A percentile compares a stretch with the other conserved stretches of the same genome.
Evolutionary conservation across 208 protist genomes (phyloP).

Genomic region (Wallacemonas sp.): DNA sequence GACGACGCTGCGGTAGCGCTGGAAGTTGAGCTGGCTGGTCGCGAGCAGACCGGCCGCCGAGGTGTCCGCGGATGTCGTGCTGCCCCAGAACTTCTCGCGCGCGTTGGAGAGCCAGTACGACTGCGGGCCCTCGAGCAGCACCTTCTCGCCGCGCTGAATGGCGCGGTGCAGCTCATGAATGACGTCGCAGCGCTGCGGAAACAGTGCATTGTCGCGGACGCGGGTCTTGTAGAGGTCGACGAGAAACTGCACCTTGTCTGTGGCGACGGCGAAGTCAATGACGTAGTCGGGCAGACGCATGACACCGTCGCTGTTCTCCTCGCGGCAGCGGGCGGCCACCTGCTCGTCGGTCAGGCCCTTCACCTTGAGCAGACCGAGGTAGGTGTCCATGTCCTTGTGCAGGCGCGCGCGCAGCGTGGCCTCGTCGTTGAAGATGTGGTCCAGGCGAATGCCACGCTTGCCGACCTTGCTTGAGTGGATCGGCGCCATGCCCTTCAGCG

Average conservation of each 20-base stretch:
- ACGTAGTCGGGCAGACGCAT: constrained; percentile 81
- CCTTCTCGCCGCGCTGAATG: constrained; percentile 75
- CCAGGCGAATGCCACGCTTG: constrained; percentile 88
- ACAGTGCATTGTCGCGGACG: constrained; percentile 76
- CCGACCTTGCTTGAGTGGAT: constrained; percentile 90
- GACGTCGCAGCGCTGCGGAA: constrained; percentile 85
- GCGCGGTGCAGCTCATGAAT: constrained; percentile 76
- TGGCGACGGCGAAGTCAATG: constrained; percentile 72
- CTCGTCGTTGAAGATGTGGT: constrained; percentile 92
- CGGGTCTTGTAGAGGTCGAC: constrained; percentile 73
- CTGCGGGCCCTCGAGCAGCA: constrained; percentile 91
- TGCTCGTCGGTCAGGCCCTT: constrained; percentile 76
- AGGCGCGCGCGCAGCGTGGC: constrained; percentile 59
- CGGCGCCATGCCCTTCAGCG: constrained; percentile 92
- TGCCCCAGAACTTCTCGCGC: constrained; percentile 92
- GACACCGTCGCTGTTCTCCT: constrained; percentile 88
- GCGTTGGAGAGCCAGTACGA: constrained; percentile 94
- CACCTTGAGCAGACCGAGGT: constrained; percentile 75
- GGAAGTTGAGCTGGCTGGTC: constrained; percentile 86
- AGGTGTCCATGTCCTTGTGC: constrained; percentile 87
- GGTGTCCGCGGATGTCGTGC: constrained; percentile 90
- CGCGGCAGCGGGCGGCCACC: constrained; percentile 70
- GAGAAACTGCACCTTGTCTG: constrained; percentile 85
- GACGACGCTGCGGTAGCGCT: constrained; percentile 68
- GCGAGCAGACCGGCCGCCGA: constrained; percentile 82